A percentile compares a stretch with the other conserved stretches of the same genome.
These are phyloP conservation scores for Microsporum canis DNA, from an alignment of 2,329 filamentous ascomycete genomes.

Conservation along the genomic window DNA sequence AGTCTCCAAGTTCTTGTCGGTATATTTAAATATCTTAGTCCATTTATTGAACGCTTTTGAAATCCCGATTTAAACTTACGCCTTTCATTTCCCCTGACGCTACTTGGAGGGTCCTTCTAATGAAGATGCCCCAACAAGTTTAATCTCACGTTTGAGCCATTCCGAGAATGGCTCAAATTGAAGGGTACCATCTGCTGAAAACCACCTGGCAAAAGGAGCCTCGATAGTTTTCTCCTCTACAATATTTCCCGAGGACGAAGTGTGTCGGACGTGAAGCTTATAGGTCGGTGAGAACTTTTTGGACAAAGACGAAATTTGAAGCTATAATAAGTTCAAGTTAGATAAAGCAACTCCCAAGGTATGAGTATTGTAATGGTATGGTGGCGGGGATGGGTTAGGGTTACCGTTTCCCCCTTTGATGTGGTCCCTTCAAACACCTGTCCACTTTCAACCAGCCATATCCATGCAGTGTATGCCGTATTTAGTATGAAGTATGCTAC, in stretches of 20 bases:
- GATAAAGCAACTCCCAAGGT: not conserved
- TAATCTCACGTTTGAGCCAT: constrained; percentile 49
- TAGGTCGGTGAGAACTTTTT: constrained; percentile 78
- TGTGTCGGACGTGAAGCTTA: constrained; percentile 52
- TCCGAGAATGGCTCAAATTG: constrained; percentile 50
- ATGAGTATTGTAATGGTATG: not conserved
- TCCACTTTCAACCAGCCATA: constrained; percentile 69
- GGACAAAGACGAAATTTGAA: constrained; percentile 59
- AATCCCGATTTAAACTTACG: not conserved
- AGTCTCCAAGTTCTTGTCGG: not conserved
- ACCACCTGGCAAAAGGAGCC: constrained; percentile 51
- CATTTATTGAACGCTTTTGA: not conserved
- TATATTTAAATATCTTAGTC: not conserved
- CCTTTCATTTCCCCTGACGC: not conserved
- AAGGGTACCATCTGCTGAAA: constrained; percentile 46
- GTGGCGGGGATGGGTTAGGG: constrained; percentile 9
- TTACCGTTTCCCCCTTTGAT: constrained; percentile 54
- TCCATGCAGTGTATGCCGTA: constrained; percentile 67
- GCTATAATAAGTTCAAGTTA: constrained; percentile 25
- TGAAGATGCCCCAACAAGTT: constrained; percentile 31
- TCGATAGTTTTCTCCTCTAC: constrained; percentile 40
- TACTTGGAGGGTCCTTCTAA: constrained; percentile 29
- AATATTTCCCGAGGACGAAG: constrained; percentile 29
- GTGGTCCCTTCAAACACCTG: constrained; percentile 67
- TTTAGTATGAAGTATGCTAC: constrained; percentile 70